Conservation (phyloP, 768 basidiomycete genomes). For the Xerocomellus intermedius region DNA sequence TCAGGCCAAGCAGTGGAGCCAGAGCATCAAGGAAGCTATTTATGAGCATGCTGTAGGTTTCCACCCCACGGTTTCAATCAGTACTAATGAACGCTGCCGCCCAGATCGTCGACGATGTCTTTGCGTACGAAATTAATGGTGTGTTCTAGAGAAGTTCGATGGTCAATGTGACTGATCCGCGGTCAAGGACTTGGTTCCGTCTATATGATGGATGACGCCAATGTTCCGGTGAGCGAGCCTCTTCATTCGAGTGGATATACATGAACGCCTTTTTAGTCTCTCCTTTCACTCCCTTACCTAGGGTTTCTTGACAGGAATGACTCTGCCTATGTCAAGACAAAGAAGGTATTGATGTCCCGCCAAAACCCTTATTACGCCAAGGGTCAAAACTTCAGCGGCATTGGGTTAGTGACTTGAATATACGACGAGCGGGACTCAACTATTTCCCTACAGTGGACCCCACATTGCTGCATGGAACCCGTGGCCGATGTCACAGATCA, state of each 20-base stretch:
- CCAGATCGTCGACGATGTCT: conserved; percentile 63
- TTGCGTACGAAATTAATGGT: conserved; percentile 80
- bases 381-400: conserved; percentile 62
- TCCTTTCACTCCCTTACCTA: conserved; percentile 77
- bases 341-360: conserved; percentile 56
- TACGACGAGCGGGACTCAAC: not conserved
- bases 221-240: conserved; percentile 61
- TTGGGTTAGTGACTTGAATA: conserved; percentile 50
- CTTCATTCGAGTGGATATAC: not conserved
- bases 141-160: conserved; percentile 1
- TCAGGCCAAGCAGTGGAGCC: conserved; percentile 57
- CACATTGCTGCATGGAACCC: conserved; percentile 73
- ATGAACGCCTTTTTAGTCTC: conserved; percentile 43
- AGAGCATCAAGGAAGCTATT: conserved; percentile 56
- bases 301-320: conserved; percentile 66
- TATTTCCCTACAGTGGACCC: conserved; percentile 51
- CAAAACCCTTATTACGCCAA: conserved; percentile 70
- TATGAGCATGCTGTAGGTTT: conserved; percentile 56
- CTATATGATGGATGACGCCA: conserved; percentile 85
- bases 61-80: not conserved
- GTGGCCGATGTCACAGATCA: conserved; percentile 84
- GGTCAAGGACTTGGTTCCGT: conserved; percentile 58
- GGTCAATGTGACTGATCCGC: not conserved
- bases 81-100: not conserved
- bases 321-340: conserved; percentile 62